These are phyloP conservation scores for Talaromyces sp. DNA, from an alignment of 2,329 filamentous ascomycete species.

Conservation along the genomic window DNA sequence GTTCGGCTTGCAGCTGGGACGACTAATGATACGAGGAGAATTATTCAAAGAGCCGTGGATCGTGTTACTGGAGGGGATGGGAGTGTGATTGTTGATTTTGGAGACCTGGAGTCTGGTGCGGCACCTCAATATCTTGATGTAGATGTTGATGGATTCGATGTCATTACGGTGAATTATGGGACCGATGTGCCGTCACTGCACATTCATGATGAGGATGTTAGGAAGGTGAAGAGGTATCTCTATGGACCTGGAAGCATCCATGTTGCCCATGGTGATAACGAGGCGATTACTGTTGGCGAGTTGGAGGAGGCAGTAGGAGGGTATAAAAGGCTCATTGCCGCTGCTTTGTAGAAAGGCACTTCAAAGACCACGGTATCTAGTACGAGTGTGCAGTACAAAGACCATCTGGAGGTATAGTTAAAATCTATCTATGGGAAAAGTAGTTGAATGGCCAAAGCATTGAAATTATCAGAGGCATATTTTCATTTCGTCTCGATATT, in stretches of 20 bases:
- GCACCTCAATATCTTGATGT: slow-evolving; percentile 75
- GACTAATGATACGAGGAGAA: slow-evolving; percentile 58
- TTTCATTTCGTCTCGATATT: slow-evolving; percentile 4
- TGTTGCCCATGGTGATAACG: slow-evolving; percentile 83
- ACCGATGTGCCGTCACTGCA: slow-evolving; percentile 71
- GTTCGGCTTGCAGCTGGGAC: slow-evolving; percentile 76
- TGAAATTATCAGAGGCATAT: not conserved
- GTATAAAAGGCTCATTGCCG: slow-evolving; percentile 69
- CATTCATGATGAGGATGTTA: slow-evolving; percentile 54
- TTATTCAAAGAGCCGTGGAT: slow-evolving; percentile 58
- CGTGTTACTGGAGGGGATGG: slow-evolving; percentile 43
- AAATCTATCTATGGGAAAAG: not conserved
- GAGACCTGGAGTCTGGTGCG: slow-evolving; percentile 49
- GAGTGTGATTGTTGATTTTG: slow-evolving; percentile 56
- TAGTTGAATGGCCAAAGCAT: not conserved
- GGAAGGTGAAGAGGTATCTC: slow-evolving; percentile 6
- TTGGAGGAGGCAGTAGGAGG: slow-evolving; percentile 77
- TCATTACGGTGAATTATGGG: slow-evolving; percentile 82
- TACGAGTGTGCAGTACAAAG: too few relatives aligned
- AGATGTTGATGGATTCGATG: slow-evolving; percentile 81
- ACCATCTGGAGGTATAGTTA: too few relatives aligned
- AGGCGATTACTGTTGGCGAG: slow-evolving; percentile 74
- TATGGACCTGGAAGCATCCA: slow-evolving; percentile 69
- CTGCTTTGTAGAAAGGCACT: slow-evolving; percentile 23
- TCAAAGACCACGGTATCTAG: not conserved